phyloP scores from a whole-genome alignment of 148 eudicot genomes.

The Heliosperma pusillum region DNA sequence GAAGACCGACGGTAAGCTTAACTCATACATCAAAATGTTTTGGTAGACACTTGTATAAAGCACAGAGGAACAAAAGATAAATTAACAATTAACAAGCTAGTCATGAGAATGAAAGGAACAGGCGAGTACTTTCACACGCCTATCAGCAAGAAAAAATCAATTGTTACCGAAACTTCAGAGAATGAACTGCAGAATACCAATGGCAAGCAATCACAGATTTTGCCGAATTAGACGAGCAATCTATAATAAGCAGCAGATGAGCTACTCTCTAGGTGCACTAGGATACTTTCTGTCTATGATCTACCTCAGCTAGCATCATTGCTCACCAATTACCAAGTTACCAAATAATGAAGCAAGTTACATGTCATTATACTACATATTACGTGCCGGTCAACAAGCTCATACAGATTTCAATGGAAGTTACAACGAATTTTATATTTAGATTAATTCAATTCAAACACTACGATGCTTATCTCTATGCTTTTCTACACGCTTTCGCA shows the following conservation, averaged over 20 bases:
- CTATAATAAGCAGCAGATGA: background rate
- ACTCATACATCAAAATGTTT: background rate
- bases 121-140: background rate
- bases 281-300: background rate
- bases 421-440: too few species aligned
- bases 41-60: background rate
- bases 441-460: background rate
- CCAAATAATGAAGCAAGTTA: background rate
- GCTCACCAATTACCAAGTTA: background rate
- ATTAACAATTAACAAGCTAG: conserved; percentile 1
- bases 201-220: background rate
- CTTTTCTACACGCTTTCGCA: too few species aligned
- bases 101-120: background rate
- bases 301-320: background rate
- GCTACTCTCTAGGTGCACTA: background rate
- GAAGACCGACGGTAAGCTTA: background rate
- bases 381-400: background rate
- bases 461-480: too few species aligned
- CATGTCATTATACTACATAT: background rate
- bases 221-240: background rate
- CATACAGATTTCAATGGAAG: too few species aligned
- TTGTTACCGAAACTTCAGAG: background rate
- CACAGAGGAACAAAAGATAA: conserved; percentile 2
- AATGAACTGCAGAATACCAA: background rate
- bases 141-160: background rate